Base-by-base conservation (phyloP, 176 grass and related monocot genomes). In the Puccinellia tenuiflora region DNA sequence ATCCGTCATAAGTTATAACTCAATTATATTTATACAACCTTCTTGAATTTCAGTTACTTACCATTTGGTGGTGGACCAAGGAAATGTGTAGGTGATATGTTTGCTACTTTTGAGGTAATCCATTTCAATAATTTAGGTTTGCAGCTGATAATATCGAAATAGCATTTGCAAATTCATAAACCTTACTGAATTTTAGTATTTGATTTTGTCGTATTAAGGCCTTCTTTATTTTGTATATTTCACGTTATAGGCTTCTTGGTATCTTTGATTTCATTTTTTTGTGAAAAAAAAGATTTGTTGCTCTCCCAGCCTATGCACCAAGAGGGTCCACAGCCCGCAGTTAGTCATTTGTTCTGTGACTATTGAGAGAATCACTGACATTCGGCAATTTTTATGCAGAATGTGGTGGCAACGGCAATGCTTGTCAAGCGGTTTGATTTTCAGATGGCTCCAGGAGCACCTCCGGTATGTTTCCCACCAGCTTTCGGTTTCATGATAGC, bases 31-130 rank as follows among this genome's bases (percentile, higher is more conserved):
- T 31, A 77, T 74, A 55, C 12, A 34, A 9, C 78, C 47, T 80
- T 80, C 40, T 83, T 88, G 43, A 79, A 89, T 93, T 86, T 91
- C 93, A 98, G 96, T 86, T 98, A 98, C 81, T 90, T 98, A 80
- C 92, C 93, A 71, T 98, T 98, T 95, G 96, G 96, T 57, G 96
- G 92, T 2, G 96, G 96, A 9, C 96, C 92, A 88, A 86, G 96
- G 80, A 98, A 98, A 88, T 98, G 96, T 81, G 85, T 98, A 46
- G 96, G 96, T 21, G 96, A 95, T 81, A 98, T 98, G 91, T 98
- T 98, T 90, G 96, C 96, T 56, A 98, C 91, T 76, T 98, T 98
- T 79, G 96, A 98, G 90, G 96, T 98, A 95, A 88, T 81, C 56
- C 6, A 40, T 60, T 72, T 76, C 72, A 8, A 28, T 39, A 63